phyloP scores from a whole-genome alignment of 176 grass and related monocot species.

The Carex cristatella region DNA sequence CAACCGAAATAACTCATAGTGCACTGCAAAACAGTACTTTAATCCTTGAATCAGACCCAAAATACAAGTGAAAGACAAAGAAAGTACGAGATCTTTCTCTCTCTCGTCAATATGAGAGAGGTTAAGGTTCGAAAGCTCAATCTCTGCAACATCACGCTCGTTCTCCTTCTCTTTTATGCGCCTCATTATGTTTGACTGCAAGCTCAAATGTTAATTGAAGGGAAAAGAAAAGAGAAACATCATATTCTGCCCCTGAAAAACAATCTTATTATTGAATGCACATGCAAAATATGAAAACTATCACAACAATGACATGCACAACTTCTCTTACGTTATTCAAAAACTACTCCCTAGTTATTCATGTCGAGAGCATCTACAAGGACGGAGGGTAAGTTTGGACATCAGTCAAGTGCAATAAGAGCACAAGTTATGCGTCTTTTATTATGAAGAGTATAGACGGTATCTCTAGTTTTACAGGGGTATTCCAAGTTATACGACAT shows the following conservation, averaged over 20 bases:
- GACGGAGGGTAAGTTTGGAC: neutral
- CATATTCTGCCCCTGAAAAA: neutral
- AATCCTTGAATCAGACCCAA: neutral
- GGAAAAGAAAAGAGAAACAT: neutral
- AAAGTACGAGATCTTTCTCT: conserved; percentile 63
- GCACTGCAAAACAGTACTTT: neutral
- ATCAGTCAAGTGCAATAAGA: neutral
- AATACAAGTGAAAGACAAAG: conserved; percentile 2
- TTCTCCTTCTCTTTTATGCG: conserved; percentile 82
- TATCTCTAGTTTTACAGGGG: neutral
- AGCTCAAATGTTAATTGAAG: conserved; percentile 14
- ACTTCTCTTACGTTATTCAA: neutral
- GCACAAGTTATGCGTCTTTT: neutral
- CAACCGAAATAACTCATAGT: neutral
- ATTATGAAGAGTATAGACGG: neutral
- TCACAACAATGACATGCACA: neutral
- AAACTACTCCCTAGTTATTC: neutral
- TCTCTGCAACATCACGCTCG: conserved; percentile 59
- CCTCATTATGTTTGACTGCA: conserved; percentile 56
- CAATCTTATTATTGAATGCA: neutral
- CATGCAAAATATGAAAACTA: neutral
- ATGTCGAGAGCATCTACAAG: neutral
- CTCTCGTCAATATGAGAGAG: conserved; percentile 78
- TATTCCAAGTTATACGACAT: conserved; percentile 1
- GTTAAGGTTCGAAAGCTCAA: conserved; percentile 72